Percentiles rank a stretch among this genome's conserved stretches.
Conservation (phyloP, 768 basidiomycete genomes). For the Lactarius akahatsu region DNA sequence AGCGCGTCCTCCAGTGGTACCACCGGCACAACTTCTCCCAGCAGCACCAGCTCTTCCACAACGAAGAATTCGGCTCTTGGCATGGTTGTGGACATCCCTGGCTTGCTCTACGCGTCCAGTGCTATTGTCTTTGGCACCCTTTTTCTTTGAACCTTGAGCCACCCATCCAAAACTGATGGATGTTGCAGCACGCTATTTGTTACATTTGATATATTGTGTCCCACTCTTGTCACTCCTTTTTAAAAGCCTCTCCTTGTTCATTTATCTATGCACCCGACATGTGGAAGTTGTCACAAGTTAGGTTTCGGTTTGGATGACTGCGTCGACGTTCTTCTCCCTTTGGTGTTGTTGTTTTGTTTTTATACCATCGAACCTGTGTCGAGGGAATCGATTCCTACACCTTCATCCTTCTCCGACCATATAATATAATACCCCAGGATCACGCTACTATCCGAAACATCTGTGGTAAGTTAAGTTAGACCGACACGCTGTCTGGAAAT, state of each 20-base stretch:
- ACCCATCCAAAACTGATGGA: background rate
- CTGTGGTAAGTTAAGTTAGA: background rate
- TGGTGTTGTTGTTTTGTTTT: background rate
- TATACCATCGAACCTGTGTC: conserved; percentile 12
- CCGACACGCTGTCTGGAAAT: background rate
- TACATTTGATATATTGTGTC: background rate
- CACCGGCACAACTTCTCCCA: conserved; percentile 9
- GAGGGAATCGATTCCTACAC: background rate
- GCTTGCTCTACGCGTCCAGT: conserved; percentile 17
- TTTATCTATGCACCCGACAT: background rate
- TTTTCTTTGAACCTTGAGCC: conserved; percentile 13
- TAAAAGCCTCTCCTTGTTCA: background rate
- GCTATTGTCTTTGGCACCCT: conserved; percentile 11
- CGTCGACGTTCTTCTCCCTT: conserved; percentile 7
- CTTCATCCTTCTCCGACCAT: background rate
- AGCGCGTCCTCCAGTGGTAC: conserved; percentile 4
- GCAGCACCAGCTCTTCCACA: conserved; percentile 10
- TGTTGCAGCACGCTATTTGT: background rate
- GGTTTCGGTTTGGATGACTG: conserved; percentile 18
- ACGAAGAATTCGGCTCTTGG: conserved; percentile 8
- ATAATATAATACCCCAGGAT: conserved; percentile 3
- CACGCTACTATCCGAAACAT: background rate
- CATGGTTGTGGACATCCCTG: background rate
- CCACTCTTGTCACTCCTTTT: conserved; percentile 1
- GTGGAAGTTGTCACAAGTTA: conserved; percentile 14